Evolutionary conservation across 768 basidiomycete species (phyloP).

Genomic region (Russula dissimulans): DNA sequence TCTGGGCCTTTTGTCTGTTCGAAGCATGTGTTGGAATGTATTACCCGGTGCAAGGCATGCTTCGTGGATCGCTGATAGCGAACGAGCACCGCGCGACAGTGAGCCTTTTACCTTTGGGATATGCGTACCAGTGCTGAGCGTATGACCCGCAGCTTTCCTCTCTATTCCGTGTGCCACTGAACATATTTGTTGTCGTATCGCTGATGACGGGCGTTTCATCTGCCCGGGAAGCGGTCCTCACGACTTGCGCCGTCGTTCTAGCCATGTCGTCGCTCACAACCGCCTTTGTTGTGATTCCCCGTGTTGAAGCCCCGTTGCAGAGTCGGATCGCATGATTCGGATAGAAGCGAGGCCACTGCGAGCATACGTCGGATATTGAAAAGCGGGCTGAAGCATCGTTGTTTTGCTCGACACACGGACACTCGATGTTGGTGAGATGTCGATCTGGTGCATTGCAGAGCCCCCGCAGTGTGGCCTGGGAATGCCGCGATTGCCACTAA

Average conservation of each 20-base stretch:
- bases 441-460: not conserved
- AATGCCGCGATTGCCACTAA: not conserved
- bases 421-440: too few relatives aligned
- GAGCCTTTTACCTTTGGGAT: slow-evolving; percentile 20
- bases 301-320: not conserved
- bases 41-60: slow-evolving; percentile 70
- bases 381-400: not conserved
- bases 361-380: not conserved
- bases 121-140: not conserved
- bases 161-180: slow-evolving; percentile 66
- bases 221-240: slow-evolving; percentile 51
- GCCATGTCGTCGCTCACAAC: slow-evolving; percentile 52
- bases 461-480: not conserved
- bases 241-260: slow-evolving; percentile 48
- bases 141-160: slow-evolving; percentile 42
- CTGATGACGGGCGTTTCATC: slow-evolving; percentile 60
- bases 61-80: slow-evolving; percentile 54
- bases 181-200: slow-evolving; percentile 62
- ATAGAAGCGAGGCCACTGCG: not conserved
- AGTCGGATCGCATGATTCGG: slow-evolving; percentile 24
- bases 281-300: slow-evolving; percentile 32
- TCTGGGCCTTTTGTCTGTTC: slow-evolving; percentile 67
- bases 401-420: not conserved
- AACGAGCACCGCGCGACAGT: slow-evolving; percentile 72
- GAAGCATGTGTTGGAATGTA: slow-evolving; percentile 75